phyloP scores from a whole-genome alignment of 148 eudicot species.

The Persicaria tinctoria region DNA sequence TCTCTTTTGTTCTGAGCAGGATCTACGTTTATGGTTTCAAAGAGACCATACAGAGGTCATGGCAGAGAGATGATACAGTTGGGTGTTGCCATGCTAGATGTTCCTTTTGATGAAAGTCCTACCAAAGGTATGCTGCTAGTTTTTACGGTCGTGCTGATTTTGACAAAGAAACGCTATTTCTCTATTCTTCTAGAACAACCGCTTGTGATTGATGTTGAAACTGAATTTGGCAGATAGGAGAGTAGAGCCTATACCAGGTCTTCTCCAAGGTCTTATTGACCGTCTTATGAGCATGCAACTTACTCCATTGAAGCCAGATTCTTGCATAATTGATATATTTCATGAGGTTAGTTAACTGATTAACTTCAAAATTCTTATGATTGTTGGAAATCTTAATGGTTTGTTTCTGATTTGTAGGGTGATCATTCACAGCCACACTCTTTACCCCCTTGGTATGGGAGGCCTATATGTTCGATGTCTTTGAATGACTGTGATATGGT shows the following conservation, averaged over 20 bases:
- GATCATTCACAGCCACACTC: constrained; percentile 54
- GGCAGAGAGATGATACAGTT: constrained; percentile 65
- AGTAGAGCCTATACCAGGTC: constrained; percentile 46
- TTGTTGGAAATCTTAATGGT: constrained; percentile 13
- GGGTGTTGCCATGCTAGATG: constrained; percentile 43
- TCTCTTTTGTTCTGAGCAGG: constrained; percentile 26
- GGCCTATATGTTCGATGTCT: constrained; percentile 46
- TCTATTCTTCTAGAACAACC: neutral
- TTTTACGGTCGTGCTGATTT: neutral
- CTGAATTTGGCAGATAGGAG: constrained; percentile 33
- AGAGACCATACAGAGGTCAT: constrained; percentile 55
- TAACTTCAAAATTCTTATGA: neutral
- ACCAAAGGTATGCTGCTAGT: neutral
- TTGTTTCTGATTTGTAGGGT: constrained; percentile 29
- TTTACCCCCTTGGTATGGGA: constrained; percentile 46
- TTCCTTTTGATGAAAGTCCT: constrained; percentile 28
- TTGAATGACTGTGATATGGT: constrained; percentile 56
- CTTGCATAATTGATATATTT: constrained; percentile 49
- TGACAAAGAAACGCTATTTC: neutral
- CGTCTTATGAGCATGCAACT: constrained; percentile 33
- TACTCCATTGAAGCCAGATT: constrained; percentile 43
- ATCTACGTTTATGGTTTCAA: constrained; percentile 33
- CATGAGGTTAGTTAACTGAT: constrained; percentile 38
- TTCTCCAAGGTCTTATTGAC: constrained; percentile 40
- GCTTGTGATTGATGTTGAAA: constrained; percentile 15